Evolutionary conservation across 2,329 filamentous ascomycete species (phyloP), one percentile per base, ranked within the genome.

Genomic region (Grosmannia penicillata): DNA sequence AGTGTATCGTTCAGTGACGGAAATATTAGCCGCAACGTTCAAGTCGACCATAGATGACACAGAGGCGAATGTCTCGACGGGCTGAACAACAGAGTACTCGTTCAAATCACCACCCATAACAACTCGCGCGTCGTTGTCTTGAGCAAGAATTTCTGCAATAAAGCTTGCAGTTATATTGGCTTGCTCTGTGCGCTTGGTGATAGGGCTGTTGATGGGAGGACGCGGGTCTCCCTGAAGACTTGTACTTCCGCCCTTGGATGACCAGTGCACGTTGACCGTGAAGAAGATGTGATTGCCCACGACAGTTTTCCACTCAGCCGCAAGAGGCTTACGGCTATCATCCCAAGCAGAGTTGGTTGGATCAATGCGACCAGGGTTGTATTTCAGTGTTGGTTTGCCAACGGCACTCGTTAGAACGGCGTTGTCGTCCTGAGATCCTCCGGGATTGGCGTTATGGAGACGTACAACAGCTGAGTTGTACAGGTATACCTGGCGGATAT

Each of bases 181-280:
- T 53, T 83, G 78, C 22, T 56, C 51, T 2, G 58, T 56, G 18
- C 79, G 63, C 47, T 69, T 62, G 13, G 66, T 66, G 1, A 82
- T 65, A 8, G 67, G 77, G 8, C 67, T 68, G 52, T 84, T 83
- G 9, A 79, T 61, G 0, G 78, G 79, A 2, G 78, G 74, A 8
- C 79, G 63, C 1, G 66, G 58, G 48, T 83, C 77, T 8, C 78
- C 78, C 44, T 82, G 69, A 9, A 82, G 56, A 8, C 70, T 68
- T 6, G 72, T 71, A 18, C 72, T 70, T 27, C 78, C 78, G 22
- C 75, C 75, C 58, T 83, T 83, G 49, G 68, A 74, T 1, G 64
- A 65, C 49, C 73, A 74, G 58, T 83, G 78, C 28, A 82, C 74
- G 50, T 83, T 82, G 44, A 84, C 62, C 3, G 79, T 82, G 56